phyloP scores from a whole-genome alignment of 1,284 basidiomycete species.

The Coriolopsis trogii region DNA sequence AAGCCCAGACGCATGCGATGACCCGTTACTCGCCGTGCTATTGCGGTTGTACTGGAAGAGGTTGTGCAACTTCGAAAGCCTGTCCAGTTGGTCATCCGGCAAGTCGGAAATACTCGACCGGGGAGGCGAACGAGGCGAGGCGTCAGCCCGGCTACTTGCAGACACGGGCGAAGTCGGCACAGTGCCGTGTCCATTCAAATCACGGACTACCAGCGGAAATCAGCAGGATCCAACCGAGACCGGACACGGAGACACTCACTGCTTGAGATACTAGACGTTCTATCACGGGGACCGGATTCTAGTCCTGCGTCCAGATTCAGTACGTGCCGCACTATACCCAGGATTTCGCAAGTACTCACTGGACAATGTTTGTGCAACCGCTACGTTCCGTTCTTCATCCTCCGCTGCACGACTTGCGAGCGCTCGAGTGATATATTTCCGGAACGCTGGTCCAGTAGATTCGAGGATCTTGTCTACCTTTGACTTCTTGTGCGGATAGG shows the following conservation, averaged over 20 bases:
- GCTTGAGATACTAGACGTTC: constrained; percentile 22
- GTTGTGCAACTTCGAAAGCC: constrained; percentile 73
- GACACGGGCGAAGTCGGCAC: constrained; percentile 23
- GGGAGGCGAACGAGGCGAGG: constrained; percentile 39
- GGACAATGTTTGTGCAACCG: constrained; percentile 75
- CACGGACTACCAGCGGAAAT: constrained; percentile 11
- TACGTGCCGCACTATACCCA: constrained; percentile 9
- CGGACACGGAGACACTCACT: constrained; percentile 18
- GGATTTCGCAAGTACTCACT: constrained; percentile 51
- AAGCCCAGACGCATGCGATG: constrained; percentile 46
- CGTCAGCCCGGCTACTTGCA: constrained; percentile 23
- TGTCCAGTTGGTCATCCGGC: constrained; percentile 49
- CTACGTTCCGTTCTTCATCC: constrained; percentile 77
- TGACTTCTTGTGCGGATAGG: constrained; percentile 85
- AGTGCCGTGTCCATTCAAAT: constrained; percentile 19
- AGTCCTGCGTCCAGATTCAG: neutral
- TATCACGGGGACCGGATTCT: constrained; percentile 58
- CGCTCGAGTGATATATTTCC: constrained; percentile 84
- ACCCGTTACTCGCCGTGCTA: constrained; percentile 65
- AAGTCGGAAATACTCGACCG: constrained; percentile 36
- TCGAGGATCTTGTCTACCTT: constrained; percentile 87
- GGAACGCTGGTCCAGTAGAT: constrained; percentile 79
- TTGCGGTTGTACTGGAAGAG: constrained; percentile 77
- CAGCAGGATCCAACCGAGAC: neutral
- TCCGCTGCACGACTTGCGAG: constrained; percentile 83